These are phyloP conservation scores for Linaria vulgaris DNA, from an alignment of 257 asterid species.

Conservation along the genomic window DNA sequence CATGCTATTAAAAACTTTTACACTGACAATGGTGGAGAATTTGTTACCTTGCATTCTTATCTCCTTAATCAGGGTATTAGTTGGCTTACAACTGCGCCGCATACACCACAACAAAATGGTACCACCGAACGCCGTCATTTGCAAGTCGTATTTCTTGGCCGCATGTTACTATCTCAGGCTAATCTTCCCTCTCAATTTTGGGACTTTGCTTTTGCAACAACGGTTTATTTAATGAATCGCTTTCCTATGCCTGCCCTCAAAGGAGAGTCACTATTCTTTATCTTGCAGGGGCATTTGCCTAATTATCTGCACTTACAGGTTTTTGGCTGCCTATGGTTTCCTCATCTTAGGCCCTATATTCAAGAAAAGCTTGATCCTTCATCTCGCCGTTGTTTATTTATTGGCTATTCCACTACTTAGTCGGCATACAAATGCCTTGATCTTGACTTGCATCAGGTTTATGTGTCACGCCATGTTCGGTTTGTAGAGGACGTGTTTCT, in stretches of 20 bases:
- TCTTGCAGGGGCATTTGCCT: not conserved
- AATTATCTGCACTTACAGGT: not conserved
- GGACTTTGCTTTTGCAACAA: not conserved
- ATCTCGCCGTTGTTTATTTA: not conserved
- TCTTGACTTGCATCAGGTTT: not conserved
- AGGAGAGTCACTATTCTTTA: not conserved
- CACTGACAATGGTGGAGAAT: not conserved
- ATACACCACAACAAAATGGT: slow-evolving; percentile 5
- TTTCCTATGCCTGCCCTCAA: not conserved
- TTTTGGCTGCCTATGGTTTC: not conserved
- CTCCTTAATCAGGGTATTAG: not conserved
- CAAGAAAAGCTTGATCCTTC: not conserved
- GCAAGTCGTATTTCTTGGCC: not conserved
- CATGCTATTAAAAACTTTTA: not conserved
- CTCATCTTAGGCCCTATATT: not conserved
- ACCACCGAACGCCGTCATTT: not conserved
- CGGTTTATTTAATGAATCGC: not conserved
- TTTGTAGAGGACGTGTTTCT: too few species aligned
- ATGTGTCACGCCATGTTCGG: not conserved
- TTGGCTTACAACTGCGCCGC: not conserved
- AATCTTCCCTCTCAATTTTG: not conserved
- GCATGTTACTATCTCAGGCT: not conserved
- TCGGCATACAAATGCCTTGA: not conserved
- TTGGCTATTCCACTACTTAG: not conserved
- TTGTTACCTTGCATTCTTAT: not conserved